A percentile compares a stretch with the other conserved stretches of the same genome.
phyloP scores from a whole-genome alignment of 768 basidiomycete genomes.

The Termitomyces heimii region DNA sequence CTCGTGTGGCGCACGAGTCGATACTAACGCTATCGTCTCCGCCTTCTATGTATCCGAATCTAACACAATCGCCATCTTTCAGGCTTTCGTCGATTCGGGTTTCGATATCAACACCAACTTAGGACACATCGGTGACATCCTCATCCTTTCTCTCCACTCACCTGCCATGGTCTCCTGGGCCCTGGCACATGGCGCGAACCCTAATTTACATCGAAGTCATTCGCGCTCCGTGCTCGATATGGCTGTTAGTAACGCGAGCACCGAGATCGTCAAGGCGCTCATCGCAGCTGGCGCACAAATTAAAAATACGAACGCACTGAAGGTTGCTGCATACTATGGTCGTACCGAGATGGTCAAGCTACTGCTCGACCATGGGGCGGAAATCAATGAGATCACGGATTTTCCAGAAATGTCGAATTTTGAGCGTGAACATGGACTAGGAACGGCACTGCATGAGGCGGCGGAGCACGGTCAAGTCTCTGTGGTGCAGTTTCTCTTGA shows the following conservation, averaged over 20 bases:
- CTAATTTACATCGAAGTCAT: neutral
- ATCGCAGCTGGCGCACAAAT: conserved; percentile 6
- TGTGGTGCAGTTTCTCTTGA: conserved; percentile 3
- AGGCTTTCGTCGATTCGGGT: conserved; percentile 7
- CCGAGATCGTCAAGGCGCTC: neutral
- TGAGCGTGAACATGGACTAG: conserved; percentile 12
- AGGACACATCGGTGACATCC: conserved; percentile 10
- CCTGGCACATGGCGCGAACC: conserved; percentile 9
- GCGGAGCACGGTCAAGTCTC: conserved; percentile 8
- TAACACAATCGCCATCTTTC: conserved; percentile 1
- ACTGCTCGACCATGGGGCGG: conserved; percentile 10
- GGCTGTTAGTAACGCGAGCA: conserved; percentile 4
- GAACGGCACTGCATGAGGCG: conserved; percentile 13
- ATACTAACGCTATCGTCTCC: conserved; percentile 2
- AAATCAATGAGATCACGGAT: conserved; percentile 12
- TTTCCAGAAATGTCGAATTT: conserved; percentile 3
- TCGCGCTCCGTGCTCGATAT: conserved; percentile 8
- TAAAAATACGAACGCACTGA: conserved; percentile 11
- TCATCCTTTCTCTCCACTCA: conserved; percentile 5
- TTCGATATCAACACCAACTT: conserved; percentile 9
- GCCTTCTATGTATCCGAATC: neutral
- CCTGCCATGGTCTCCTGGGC: conserved; percentile 1
- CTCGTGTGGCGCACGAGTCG: conserved; percentile 1
- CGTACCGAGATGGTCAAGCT: conserved; percentile 7
- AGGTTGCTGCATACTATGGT: conserved; percentile 13